Conservation (phyloP, 345 rosid genomes). For the Hibiscus syriacus region DNA sequence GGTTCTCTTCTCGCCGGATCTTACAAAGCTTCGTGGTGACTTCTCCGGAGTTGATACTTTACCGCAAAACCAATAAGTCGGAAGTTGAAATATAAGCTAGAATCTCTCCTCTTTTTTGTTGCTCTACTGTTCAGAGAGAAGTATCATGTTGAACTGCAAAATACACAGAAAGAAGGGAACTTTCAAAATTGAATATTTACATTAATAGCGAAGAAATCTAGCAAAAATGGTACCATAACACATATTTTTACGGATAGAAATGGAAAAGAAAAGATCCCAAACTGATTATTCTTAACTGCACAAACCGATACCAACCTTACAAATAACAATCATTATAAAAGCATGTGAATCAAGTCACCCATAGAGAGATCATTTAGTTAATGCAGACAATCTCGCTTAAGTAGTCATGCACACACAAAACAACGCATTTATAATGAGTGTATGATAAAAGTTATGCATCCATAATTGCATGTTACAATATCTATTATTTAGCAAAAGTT, state of each 20-base stretch:
- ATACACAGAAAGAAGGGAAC: background rate
- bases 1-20: background rate
- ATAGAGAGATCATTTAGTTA: background rate
- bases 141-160: constrained; percentile 8
- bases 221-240: background rate
- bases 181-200: background rate
- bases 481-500: too few species aligned
- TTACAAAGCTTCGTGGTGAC: background rate
- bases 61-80: background rate
- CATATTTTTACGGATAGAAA: background rate
- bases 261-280: background rate
- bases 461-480: background rate
- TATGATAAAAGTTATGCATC: background rate
- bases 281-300: background rate
- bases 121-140: background rate
- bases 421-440: background rate
- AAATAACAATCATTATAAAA: background rate
- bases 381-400: background rate
- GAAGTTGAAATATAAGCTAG: background rate
- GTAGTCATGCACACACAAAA: background rate
- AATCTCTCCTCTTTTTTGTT: background rate
- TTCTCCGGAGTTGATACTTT: background rate
- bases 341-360: background rate
- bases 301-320: background rate
- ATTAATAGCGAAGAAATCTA: background rate